These are phyloP conservation scores for Geosmithia putterillii DNA, from an alignment of 2,329 filamentous ascomycete species.

Conservation along the genomic window DNA sequence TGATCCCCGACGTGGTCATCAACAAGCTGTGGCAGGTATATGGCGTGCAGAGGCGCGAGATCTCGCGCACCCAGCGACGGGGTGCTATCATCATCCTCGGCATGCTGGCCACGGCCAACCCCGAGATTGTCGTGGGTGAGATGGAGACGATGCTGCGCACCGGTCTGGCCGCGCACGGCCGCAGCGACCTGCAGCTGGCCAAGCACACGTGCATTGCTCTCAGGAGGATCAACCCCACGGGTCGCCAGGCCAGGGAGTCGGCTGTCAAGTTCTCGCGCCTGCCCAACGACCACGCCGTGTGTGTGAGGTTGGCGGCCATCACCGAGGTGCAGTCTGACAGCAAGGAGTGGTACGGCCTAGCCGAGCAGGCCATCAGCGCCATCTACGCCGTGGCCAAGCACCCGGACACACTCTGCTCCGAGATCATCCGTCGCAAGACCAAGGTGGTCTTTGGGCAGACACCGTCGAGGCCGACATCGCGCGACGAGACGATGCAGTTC, in stretches of 20 bases:
- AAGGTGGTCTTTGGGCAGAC: slow-evolving; percentile 57
- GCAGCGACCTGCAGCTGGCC: slow-evolving; percentile 73
- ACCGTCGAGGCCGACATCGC: slow-evolving; percentile 26
- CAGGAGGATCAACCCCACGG: slow-evolving; percentile 75
- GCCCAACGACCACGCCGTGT: slow-evolving; percentile 82
- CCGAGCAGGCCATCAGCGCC: slow-evolving; percentile 89
- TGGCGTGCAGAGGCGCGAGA: slow-evolving; percentile 83
- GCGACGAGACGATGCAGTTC: slow-evolving; percentile 12
- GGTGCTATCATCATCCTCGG: slow-evolving; percentile 93
- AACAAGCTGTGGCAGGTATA: slow-evolving; percentile 97
- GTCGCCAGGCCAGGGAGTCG: slow-evolving; percentile 67
- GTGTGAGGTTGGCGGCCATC: slow-evolving; percentile 70
- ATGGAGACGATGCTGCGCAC: slow-evolving; percentile 91
- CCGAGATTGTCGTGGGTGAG: slow-evolving; percentile 86
- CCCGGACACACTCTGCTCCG: slow-evolving; percentile 84
- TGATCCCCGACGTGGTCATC: slow-evolving; percentile 76
- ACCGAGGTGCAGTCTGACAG: slow-evolving; percentile 77
- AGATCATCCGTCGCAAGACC: slow-evolving; percentile 79
- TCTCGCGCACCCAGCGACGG: slow-evolving; percentile 79
- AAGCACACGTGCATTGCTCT: slow-evolving; percentile 94
- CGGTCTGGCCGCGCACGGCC: slow-evolving; percentile 70
- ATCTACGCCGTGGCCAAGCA: slow-evolving; percentile 93
- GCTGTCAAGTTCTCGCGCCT: slow-evolving; percentile 60
- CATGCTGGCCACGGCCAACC: slow-evolving; percentile 88
- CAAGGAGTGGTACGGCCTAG: slow-evolving; percentile 93